phyloP scores from a whole-genome alignment of 192 early-diverging fungal genomes.

The Anaeromyces robustus region DNA sequence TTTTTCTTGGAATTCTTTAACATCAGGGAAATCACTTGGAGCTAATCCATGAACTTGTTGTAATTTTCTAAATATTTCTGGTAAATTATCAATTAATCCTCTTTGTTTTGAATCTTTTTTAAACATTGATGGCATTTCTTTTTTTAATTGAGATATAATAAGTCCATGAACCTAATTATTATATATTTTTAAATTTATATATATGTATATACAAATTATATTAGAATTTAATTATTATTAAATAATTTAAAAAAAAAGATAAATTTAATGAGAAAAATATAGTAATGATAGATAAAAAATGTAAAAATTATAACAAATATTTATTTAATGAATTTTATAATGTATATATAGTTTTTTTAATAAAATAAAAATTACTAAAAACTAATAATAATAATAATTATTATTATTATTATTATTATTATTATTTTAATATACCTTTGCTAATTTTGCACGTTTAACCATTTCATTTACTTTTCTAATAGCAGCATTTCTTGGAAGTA shows the following conservation, averaged over 20 bases:
- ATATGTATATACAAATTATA: too few species aligned
- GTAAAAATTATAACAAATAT: too few species aligned
- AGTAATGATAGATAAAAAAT: too few species aligned
- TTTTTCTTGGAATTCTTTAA: slow-evolving; percentile 49
- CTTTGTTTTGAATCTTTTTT: slow-evolving; percentile 62
- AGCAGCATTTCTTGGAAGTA: slow-evolving; percentile 62
- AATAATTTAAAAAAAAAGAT: too few species aligned
- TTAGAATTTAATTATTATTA: too few species aligned
- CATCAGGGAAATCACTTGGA: slow-evolving; percentile 71
- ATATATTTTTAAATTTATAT: background rate
- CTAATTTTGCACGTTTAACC: slow-evolving; percentile 64
- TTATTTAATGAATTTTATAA: too few species aligned
- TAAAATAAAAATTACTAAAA: too few species aligned
- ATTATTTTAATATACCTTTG: slow-evolving; percentile 18
- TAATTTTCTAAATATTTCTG: slow-evolving; percentile 58
- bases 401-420: too few species aligned
- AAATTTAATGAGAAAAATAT: too few species aligned
- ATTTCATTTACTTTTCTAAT: slow-evolving; percentile 82
- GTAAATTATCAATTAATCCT: slow-evolving; percentile 52
- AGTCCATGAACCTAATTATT: slow-evolving; percentile 54
- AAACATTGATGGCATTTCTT: slow-evolving; percentile 70
- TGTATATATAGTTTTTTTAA: too few species aligned
- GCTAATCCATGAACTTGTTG: slow-evolving; percentile 53
- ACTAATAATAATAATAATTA: too few species aligned
- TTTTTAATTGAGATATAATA: slow-evolving; percentile 66